A percentile compares a stretch with the other conserved stretches of the same genome.
phyloP scores from a whole-genome alignment of 176 grass and related monocot species.

The Zoysia pacifica region DNA sequence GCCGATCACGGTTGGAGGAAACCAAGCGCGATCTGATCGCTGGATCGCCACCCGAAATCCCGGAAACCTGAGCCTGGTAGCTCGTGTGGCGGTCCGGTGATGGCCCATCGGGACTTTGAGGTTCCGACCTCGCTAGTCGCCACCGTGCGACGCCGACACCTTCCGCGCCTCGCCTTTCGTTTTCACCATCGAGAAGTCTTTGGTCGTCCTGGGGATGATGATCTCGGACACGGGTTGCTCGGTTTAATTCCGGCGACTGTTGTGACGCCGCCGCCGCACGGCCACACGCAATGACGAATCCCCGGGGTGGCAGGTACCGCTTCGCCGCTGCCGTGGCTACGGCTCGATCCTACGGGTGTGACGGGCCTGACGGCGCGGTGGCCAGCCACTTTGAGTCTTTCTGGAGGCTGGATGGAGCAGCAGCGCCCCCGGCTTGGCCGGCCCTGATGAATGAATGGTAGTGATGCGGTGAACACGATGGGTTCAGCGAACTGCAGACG shows the following conservation, averaged over 20 bases:
- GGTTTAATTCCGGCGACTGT: slow-evolving; percentile 23
- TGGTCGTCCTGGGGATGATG: neutral
- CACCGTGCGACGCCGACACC: slow-evolving; percentile 28
- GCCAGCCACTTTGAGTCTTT: slow-evolving; percentile 42
- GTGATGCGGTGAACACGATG: neutral
- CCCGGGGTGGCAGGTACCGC: slow-evolving; percentile 2
- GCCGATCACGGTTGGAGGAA: slow-evolving; percentile 23
- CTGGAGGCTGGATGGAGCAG: slow-evolving; percentile 8
- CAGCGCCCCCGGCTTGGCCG: no score
- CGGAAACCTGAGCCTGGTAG: neutral
- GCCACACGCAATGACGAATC: slow-evolving; percentile 45
- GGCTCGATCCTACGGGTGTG: neutral
- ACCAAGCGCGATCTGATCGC: neutral
- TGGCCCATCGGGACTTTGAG: neutral
- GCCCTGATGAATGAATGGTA: neutral
- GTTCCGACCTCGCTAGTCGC: neutral
- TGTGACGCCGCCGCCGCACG: slow-evolving; percentile 52
- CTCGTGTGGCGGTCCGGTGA: neutral
- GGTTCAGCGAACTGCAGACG: neutral
- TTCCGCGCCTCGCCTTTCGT: neutral
- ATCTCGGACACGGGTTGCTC: neutral
- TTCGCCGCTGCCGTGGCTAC: neutral
- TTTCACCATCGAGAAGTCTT: neutral
- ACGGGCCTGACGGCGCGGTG: neutral
- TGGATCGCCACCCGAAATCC: neutral